Base-by-base conservation (phyloP, 1,284 basidiomycete genomes). In the Lignosus rhinocerotis region DNA sequence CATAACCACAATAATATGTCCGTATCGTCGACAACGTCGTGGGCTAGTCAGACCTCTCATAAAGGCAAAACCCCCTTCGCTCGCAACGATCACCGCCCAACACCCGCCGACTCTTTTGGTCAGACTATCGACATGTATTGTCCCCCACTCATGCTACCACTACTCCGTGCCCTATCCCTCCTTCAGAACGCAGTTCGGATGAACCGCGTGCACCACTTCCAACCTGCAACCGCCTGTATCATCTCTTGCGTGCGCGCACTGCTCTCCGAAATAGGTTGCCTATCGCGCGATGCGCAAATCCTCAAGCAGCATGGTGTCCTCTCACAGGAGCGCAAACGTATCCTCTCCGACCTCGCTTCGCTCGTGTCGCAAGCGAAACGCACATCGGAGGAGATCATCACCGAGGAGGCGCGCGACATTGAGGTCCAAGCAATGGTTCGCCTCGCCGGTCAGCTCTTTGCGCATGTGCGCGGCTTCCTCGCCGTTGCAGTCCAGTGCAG, bases 191-290 rank as follows among this genome's bases (percentile, higher is more conserved):
- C 95, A 1, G 93, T 95, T 17, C 82, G 86, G 21, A 80, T 86
- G 31, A 87, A 88, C 64, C 85, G 92, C 32, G 76, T 86, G n/a
- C 76, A 86, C 0, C 93, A 95, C 73, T 95, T 92, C 67, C 88
- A 91, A 68, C 90, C 90, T 17, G 87, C 90, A 2, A 89, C 90
- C 1, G 90, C 90, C 7, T 95, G 90, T 70, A 92, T 98, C 64
- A 96, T 99, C 66, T 95, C 94, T 3, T 93, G 93, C 54, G 94
- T 99, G 39, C 90, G 96, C n/a, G 86, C 89, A 25, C 88, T 96
- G 16, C 82, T 99, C 42, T 85, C 88, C 30, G 85, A 90, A 10
- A 90, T 94, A 12, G 92, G 92, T 61, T 97, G 94, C 63, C 80
- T 98, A 30, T 87, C 87, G 36, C 90, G 93, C 57, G 93, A 96